phyloP scores from a whole-genome alignment of 2,329 filamentous ascomycete species.

The Colletotrichum lini region DNA sequence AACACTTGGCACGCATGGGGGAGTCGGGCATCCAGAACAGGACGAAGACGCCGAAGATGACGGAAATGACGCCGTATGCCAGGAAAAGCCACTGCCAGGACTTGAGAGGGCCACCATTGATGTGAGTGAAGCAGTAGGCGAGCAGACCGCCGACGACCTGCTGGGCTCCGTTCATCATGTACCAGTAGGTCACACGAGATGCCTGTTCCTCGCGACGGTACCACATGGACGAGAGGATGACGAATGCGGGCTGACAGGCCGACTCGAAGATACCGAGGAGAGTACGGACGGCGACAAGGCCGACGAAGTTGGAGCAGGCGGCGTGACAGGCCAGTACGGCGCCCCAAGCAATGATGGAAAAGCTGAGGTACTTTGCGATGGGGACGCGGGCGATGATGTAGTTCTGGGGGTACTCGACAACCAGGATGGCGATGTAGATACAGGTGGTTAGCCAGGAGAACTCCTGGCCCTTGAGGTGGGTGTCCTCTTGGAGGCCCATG shows the following conservation, averaged over 20 bases:
- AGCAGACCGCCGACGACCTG: constrained; percentile 81
- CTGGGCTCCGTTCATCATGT: constrained; percentile 83
- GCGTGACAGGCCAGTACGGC: constrained; percentile 72
- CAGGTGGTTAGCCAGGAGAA: constrained; percentile 81
- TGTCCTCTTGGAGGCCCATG: constrained; percentile 71
- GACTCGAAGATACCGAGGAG: constrained; percentile 81
- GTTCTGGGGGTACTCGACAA: constrained; percentile 82
- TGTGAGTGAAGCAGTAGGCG: constrained; percentile 74
- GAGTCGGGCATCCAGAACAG: constrained; percentile 76
- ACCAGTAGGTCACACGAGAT: constrained; percentile 78
- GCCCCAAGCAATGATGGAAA: constrained; percentile 75
- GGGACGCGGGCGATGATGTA: constrained; percentile 71
- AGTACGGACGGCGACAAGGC: constrained; percentile 73
- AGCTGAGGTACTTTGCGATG: constrained; percentile 76
- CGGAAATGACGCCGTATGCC: constrained; percentile 73
- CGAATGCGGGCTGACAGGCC: constrained; percentile 77
- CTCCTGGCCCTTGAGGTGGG: constrained; percentile 56
- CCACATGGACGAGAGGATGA: constrained; percentile 79
- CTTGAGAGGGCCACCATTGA: constrained; percentile 66
- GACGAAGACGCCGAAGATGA: constrained; percentile 77
- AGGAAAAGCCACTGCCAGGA: constrained; percentile 81
- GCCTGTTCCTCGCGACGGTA: constrained; percentile 79
- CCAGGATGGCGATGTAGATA: constrained; percentile 80
- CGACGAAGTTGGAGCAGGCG: constrained; percentile 71
- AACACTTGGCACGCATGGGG: constrained; percentile 80